Evolutionary conservation across 1,139 yeast species (phyloP), one percentile per base, ranked within the genome.

Genomic region (Entelexis sorbosivorans): DNA sequence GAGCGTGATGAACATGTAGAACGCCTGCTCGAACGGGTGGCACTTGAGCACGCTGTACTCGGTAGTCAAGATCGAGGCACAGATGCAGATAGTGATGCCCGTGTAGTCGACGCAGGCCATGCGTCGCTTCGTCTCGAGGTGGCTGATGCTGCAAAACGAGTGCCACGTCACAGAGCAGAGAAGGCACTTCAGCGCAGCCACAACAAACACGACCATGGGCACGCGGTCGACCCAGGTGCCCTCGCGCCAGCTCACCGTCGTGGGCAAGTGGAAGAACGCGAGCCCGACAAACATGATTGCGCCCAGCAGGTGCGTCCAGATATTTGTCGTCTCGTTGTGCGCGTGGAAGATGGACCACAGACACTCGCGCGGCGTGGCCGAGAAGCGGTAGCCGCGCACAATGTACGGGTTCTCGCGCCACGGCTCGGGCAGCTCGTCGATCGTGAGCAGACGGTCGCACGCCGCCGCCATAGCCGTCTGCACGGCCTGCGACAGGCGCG

Each of bases 51-150:
- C 76, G 36, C 87, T 77, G 65, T 85, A 88, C 66, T 89, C 96
- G 0, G 91, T 82, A 5, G 95, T 78, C 42, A 91, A 72, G 48
- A 91, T 83, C 1, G 95, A 85, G n/a, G 94, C 89, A 0, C 96
- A 83, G 59, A 91, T 88, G 56, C 91, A 71, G 13, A 88, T 76
- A 0, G 96, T 87, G 59, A 91, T 91, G 1, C 98, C 98, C 9
- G 95, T 83, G 66, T 91, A 91, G 69, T 91, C 98, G 45, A 89
- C 81, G 67, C 98, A 91, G 0, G 96, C 96, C 67, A 85, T 86
- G 53, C 78, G 76, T 56, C 81, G 74, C 64, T 95, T 75, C 53
- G 80, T 68, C 26, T 74, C 69, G 47, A 82, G 68, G 52, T 76
- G 75, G 19, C 93, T 80, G 59, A 88, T 83, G 56, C 88, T 82